Conservation (phyloP, 148 eudicot genomes). For the Spergularia bocconei region DNA sequence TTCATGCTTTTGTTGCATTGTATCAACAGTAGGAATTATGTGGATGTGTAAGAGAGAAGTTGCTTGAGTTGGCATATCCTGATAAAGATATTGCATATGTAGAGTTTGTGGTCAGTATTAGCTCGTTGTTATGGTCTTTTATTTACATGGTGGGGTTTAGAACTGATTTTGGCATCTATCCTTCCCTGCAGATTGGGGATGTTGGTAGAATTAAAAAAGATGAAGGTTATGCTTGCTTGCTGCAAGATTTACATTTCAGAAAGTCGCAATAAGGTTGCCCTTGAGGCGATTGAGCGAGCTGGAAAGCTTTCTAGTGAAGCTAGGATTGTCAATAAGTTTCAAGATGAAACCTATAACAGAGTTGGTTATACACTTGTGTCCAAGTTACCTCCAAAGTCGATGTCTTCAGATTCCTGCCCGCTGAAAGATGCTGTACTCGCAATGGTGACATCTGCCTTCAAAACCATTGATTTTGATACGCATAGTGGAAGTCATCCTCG, state of each 20-base stretch:
- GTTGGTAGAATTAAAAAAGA: slow-evolving; percentile 37
- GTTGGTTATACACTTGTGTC: slow-evolving; percentile 93
- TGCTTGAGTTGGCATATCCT: not conserved
- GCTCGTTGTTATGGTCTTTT: not conserved
- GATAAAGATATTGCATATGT: slow-evolving; percentile 4
- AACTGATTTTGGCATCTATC: slow-evolving; percentile 19
- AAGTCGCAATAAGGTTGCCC: slow-evolving; percentile 73
- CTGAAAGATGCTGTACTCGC: slow-evolving; percentile 57
- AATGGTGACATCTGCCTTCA: slow-evolving; percentile 79
- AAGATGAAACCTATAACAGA: slow-evolving; percentile 82
- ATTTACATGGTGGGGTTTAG: slow-evolving; percentile 2
- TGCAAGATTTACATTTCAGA: slow-evolving; percentile 91
- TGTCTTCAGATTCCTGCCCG: slow-evolving; percentile 30
- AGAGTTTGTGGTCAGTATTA: slow-evolving; percentile 5
- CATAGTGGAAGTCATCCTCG: slow-evolving; percentile 87
- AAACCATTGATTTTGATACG: slow-evolving; percentile 49
- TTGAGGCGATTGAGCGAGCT: slow-evolving; percentile 70
- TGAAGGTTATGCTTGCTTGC: slow-evolving; percentile 63
- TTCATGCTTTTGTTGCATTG: not conserved
- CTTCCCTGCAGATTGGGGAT: slow-evolving; percentile 35
- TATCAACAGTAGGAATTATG: not conserved
- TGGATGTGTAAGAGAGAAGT: not conserved
- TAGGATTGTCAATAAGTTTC: slow-evolving; percentile 66
- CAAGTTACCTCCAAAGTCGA: slow-evolving; percentile 31
- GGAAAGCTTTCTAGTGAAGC: slow-evolving; percentile 59